Conservation (phyloP, 768 basidiomycete species). For the Hysterangium stoloniferum region DNA sequence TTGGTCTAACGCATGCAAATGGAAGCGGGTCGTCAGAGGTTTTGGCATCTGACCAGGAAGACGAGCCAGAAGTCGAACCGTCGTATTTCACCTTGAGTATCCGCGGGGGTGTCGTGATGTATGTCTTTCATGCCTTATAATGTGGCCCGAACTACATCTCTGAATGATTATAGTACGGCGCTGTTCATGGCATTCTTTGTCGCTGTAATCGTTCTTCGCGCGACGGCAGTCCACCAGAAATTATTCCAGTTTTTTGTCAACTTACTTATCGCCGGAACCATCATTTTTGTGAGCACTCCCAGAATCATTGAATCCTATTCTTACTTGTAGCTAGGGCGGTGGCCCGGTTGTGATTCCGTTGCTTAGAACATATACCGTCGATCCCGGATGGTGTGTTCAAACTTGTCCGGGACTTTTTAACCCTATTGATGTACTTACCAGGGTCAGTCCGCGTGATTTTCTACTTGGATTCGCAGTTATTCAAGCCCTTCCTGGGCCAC, state of each 20-base stretch:
- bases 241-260: conserved; percentile 32
- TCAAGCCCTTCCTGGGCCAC: conserved; percentile 45
- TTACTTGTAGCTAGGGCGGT: conserved; percentile 22
- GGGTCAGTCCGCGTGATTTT: conserved; percentile 48
- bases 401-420: conserved; percentile 45
- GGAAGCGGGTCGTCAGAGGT: no score
- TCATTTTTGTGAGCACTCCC: conserved; percentile 31
- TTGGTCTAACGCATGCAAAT: no score
- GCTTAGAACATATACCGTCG: conserved; percentile 42
- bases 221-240: background rate
- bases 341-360: conserved; percentile 53
- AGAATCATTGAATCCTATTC: background rate
- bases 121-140: background rate
- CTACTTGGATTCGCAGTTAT: conserved; percentile 44
- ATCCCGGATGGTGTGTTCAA: conserved; percentile 41
- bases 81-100: conserved; percentile 1
- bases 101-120: background rate
- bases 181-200: background rate
- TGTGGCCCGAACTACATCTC: background rate
- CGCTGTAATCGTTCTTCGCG: conserved; percentile 1
- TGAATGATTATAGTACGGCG: background rate
- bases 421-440: conserved; percentile 40
- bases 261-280: conserved; percentile 40
- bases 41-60: background rate
- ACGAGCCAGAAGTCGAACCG: background rate